Evolutionary conservation across 2,329 filamentous ascomycete species (phyloP).

Genomic region (Gaeumannomyces sp.): DNA sequence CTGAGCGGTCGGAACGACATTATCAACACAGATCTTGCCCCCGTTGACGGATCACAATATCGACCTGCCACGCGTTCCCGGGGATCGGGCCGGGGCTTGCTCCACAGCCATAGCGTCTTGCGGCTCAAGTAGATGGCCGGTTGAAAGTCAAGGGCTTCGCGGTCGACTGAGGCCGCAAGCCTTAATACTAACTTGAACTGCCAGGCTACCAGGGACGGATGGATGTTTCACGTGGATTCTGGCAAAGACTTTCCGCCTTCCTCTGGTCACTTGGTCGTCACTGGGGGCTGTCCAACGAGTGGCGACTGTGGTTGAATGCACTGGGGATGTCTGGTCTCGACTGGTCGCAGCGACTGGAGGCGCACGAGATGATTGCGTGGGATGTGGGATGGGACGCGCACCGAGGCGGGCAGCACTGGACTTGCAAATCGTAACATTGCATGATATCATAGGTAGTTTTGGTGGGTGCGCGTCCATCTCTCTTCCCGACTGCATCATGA

Average conservation of each 20-base stretch:
- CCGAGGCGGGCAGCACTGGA: not conserved
- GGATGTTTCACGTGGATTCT: not conserved
- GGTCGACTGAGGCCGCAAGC: too few relatives aligned
- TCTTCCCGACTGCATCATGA: not conserved
- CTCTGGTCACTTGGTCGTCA: not conserved
- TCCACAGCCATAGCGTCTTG: not conserved
- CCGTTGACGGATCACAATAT: too few relatives aligned
- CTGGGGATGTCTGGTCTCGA: not conserved
- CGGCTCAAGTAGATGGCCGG: too few relatives aligned
- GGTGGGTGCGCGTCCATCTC: not conserved
- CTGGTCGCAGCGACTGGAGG: not conserved
- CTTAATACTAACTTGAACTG: not conserved
- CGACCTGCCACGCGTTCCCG: too few relatives aligned
- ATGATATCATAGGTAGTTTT: constrained; percentile 3
- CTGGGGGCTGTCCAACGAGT: not conserved
- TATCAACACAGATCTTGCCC: too few relatives aligned
- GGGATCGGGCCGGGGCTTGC: too few relatives aligned
- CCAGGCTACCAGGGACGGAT: not conserved
- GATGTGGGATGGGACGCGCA: not conserved
- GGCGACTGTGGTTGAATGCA: not conserved
- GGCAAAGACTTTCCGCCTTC: not conserved
- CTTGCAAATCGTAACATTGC: constrained; percentile 3
- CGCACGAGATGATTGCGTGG: not conserved
- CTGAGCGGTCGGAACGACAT: too few relatives aligned
- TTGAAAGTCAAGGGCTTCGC: not conserved